Conservation (phyloP, 176 grass and related monocot genomes). For the Cenchrus purpureus region DNA sequence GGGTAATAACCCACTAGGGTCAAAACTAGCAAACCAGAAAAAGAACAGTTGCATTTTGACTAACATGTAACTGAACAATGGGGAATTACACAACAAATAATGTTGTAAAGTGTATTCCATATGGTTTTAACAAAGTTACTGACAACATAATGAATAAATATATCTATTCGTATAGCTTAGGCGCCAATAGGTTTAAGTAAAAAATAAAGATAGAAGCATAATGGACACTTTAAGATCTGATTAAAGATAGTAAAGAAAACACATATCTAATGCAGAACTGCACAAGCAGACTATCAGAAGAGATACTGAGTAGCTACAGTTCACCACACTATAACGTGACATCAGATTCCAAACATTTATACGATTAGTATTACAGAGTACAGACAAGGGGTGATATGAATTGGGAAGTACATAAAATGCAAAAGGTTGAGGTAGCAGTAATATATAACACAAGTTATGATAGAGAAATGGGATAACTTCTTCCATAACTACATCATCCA, state of each 20-base stretch:
- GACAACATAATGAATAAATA: background rate
- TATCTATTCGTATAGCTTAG: background rate
- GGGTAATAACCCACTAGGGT: background rate
- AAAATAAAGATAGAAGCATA: constrained; percentile 19
- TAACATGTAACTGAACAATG: constrained; percentile 18
- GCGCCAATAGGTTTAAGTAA: background rate
- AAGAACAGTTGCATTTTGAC: background rate
- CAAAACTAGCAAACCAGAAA: constrained; percentile 18
- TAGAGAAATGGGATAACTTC: constrained; percentile 1
- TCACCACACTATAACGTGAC: background rate
- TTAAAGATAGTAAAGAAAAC: background rate
- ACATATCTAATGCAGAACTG: background rate
- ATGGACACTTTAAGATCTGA: background rate
- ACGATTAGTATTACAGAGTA: no score
- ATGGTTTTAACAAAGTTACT: constrained; percentile 21
- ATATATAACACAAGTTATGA: constrained; percentile 1
- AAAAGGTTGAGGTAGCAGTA: background rate
- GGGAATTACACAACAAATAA: background rate
- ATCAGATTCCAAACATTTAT: background rate
- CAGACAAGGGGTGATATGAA: constrained; percentile 5
- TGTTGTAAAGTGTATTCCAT: background rate
- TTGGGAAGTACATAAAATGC: background rate
- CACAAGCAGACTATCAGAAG: background rate
- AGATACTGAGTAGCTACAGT: constrained; percentile 3
- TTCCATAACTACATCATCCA: constrained; percentile 20